phyloP scores from a whole-genome alignment of 495 filamentous ascomycete species.

The Coniosporium apollinis region DNA sequence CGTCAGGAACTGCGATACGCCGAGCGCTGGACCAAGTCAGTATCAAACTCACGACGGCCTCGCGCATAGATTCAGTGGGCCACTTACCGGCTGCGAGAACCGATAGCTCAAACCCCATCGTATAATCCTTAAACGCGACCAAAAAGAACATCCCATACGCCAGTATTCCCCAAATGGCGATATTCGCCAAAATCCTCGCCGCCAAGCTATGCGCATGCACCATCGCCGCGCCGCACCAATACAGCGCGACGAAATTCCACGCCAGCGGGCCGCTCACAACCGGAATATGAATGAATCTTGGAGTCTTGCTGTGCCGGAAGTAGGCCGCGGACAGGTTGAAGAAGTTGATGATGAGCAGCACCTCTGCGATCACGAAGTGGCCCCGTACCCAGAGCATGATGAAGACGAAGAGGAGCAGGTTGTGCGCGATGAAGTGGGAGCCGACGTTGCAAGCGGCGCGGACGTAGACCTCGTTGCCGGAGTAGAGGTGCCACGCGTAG shows the following conservation, averaged over 20 bases:
- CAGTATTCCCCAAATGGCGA: conserved; percentile 71
- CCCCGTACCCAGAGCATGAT: conserved; percentile 66
- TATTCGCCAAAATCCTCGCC: conserved; percentile 62
- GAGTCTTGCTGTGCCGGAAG: conserved; percentile 45
- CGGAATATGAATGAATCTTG: conserved; percentile 54
- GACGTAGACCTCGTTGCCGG: conserved; percentile 37
- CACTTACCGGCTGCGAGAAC: conserved; percentile 48
- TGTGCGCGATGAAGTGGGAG: conserved; percentile 71
- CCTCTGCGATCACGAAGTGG: conserved; percentile 53
- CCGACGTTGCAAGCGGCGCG: conserved; percentile 59
- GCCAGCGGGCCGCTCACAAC: conserved; percentile 62
- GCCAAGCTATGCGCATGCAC: conserved; percentile 41
- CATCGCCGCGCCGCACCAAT: conserved; percentile 75
- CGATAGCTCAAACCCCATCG: conserved; percentile 61
- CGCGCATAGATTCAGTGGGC: neutral
- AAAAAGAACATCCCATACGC: conserved; percentile 59
- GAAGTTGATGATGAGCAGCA: conserved; percentile 64
- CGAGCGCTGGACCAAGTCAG: conserved; percentile 35
- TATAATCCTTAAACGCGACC: conserved; percentile 56
- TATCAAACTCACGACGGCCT: neutral
- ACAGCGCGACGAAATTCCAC: conserved; percentile 67
- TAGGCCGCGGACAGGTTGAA: conserved; percentile 60
- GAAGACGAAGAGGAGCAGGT: conserved; percentile 61
- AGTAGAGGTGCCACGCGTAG: conserved; percentile 65
- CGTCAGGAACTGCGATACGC: conserved; percentile 54